Base-by-base conservation (phyloP, 2,329 filamentous ascomycete species). In the Colletotrichum kahawae region DNA sequence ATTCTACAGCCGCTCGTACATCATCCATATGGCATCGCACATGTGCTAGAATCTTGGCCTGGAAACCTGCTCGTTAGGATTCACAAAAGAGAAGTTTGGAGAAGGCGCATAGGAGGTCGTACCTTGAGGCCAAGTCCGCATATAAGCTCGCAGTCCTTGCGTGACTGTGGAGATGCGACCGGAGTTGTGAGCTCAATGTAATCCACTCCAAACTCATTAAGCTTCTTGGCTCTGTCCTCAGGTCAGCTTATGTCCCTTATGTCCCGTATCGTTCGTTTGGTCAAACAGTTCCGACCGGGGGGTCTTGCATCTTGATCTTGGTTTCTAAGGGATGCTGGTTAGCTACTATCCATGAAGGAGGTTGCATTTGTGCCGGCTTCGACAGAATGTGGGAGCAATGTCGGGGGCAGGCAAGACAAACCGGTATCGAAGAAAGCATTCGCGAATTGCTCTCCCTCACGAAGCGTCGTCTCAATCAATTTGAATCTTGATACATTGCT, bases 171-270 rank as follows among this genome's bases (percentile, higher is more conserved):
- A 14, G 94, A 96, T 69, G 95, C 94, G 77, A 93, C 95, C 51
- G 96, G 96, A 77, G 90, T 94, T 73, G 96, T 98, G 80, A 98
- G 89, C 86, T 98, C 95, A 80, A 97, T 96, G 87, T 96, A 98
- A 87, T 97, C 95, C 74, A 96, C 95, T 81, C 95, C 95, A 80
- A 97, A 97, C 38, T 94, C 94, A 83, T 96, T 94, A 79, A 97
- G 89, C 29, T 84, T 78, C 77, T 73, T 80, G 77, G 80, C 80
- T 76, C 62, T 65, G 14, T 4, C 13, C 7, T 27, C 2, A n/a
- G 13, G 24, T 65, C 13, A 48, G 24, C 14, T 7, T 21, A 21
- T 21, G 21, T 21, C 21, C 21, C 14, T 7, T 21, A 21, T 21
- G 21, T 21, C 21, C 21, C 3, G 21, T 21, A 21, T 21, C 18